Percentiles rank a stretch among this genome's conserved stretches.
Conservation (phyloP, 2,329 filamentous ascomycete genomes). For the Nothopassalora personata region DNA sequence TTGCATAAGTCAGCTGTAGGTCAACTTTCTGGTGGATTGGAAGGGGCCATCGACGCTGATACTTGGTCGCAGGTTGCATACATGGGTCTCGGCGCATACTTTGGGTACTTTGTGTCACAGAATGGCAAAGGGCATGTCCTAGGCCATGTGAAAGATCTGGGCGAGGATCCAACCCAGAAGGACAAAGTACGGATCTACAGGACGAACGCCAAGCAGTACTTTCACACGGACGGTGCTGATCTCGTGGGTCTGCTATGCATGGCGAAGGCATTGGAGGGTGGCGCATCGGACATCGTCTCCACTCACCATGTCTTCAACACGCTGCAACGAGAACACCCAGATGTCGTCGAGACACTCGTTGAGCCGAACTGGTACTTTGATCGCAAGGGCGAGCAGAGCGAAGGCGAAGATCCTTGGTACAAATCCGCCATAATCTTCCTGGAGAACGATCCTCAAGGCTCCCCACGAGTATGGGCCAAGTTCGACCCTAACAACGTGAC, state of each 20-base stretch:
- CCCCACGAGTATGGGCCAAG: constrained; percentile 65
- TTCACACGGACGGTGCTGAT: constrained; percentile 78
- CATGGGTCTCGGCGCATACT: constrained; percentile 73
- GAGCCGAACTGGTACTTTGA: constrained; percentile 88
- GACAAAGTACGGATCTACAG: constrained; percentile 86
- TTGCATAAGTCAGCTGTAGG: constrained; percentile 68
- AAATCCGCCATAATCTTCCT: constrained; percentile 60
- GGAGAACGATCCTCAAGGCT: constrained; percentile 59
- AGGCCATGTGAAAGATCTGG: constrained; percentile 83
- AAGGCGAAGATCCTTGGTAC: constrained; percentile 57
- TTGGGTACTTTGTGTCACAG: constrained; percentile 83
- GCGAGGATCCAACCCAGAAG: constrained; percentile 73
- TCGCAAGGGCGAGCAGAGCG: constrained; percentile 75
- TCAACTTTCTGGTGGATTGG: neutral
- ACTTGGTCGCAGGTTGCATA: constrained; percentile 51
- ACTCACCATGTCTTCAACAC: constrained; percentile 77
- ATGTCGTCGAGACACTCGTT: constrained; percentile 69
- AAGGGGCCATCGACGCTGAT: neutral
- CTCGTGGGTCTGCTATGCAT: constrained; percentile 80
- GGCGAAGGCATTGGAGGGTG: constrained; percentile 70
- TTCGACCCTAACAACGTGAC: constrained; percentile 87
- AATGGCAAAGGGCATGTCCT: constrained; percentile 81
- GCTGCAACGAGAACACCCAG: constrained; percentile 67
- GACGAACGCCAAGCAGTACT: constrained; percentile 63
- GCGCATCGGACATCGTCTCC: constrained; percentile 76